Evolutionary conservation across 495 filamentous ascomycete species (phyloP), one percentile per base, ranked within the genome.

Genomic region (Xylaria curta): DNA sequence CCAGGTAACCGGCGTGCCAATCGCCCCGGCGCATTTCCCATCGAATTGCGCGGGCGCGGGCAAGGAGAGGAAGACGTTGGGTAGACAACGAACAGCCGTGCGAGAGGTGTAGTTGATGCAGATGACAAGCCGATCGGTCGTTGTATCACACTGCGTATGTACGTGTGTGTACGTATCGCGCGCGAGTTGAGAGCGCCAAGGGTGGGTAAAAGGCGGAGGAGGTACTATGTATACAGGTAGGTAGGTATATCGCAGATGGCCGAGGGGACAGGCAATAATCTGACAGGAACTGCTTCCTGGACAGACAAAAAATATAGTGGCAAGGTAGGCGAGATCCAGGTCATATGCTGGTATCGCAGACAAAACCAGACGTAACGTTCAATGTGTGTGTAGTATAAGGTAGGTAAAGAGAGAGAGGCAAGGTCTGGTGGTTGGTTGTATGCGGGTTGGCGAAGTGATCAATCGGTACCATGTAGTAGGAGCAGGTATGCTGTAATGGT

Each of bases 11-110:
- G 72, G 75, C 69, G 76, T 73, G 71, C 71, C 77, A 77, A 76
- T 77, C 72, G 76, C 70, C 76, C 73, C 72, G 74, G 75, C 77
- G 77, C 77, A 79, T 79, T 73, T 76, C 77, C 76, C 74, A 76
- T 78, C 76, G 71, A 76, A 78, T 72, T 75, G 72, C 75, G 68
- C 63, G 64, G 56, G 65, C 56, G 64, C 54, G 42, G 54, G 62
- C 53, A 17, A 66, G 62, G 31, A 51, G 53, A 58, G 17, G 21
- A 49, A 49, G 42, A 19, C 53, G 69, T 65, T 38, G 53, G 69
- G 64, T 31, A 12, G 70, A 67, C 54, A 63, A 68, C 62, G 49
- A 54, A 49, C 12, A 49, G 19, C 38, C 4, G 64, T 72, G 64
- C 28, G 42, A 33, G 70, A 54, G 28, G 62, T 44, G 60, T 40